Conservation (phyloP, 2,329 filamentous ascomycete species). For the Phyllosticta citriasiana region DNA sequence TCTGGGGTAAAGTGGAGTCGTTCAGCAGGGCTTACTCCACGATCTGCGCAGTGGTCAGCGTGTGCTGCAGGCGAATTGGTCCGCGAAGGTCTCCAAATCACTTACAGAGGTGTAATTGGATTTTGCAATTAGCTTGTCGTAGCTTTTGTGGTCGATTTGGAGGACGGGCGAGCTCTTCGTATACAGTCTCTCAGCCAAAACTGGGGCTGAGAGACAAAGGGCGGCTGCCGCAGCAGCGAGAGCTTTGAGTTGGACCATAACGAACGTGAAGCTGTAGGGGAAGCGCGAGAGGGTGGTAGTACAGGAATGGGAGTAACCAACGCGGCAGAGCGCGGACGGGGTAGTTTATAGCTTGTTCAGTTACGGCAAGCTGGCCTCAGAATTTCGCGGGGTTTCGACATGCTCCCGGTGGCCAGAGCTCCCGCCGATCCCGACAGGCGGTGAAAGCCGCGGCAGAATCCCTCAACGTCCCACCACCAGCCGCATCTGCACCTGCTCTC, state of each 20-base stretch:
- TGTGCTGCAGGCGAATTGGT: not conserved
- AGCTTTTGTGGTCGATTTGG: constrained; percentile 68
- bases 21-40: constrained; percentile 18
- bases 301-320: constrained; percentile 1
- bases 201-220: constrained; percentile 55
- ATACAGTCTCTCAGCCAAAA: constrained; percentile 65
- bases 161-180: constrained; percentile 78
- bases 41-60: constrained; percentile 12
- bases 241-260: constrained; percentile 27
- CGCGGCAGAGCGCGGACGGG: not conserved
- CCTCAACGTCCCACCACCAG: not conserved
- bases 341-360: constrained; percentile 1
- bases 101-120: constrained; percentile 87
- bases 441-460: not conserved
- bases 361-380: constrained; percentile 10
- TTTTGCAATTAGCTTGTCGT: constrained; percentile 71
- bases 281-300: not conserved
- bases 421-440: not conserved
- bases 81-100: constrained; percentile 5
- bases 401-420: constrained; percentile 8
- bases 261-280: constrained; percentile 10
- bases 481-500: not conserved
- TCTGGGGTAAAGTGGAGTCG: constrained; percentile 3
- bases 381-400: constrained; percentile 9
- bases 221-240: constrained; percentile 47